Conservation (phyloP, 2,329 filamentous ascomycete genomes). For the Geoglossum cookeanum region DNA sequence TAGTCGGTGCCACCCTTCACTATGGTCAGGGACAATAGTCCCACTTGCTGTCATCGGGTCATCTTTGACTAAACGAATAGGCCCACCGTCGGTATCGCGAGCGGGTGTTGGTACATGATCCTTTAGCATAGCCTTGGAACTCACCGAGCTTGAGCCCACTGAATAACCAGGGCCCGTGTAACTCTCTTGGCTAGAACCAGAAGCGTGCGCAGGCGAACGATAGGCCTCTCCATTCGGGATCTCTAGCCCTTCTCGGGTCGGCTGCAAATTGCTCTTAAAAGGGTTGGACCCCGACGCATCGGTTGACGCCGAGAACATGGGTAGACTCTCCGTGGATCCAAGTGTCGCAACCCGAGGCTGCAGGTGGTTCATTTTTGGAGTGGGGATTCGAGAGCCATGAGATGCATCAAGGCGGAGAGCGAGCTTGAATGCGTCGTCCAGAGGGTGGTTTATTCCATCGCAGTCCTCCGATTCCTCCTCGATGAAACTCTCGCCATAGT, state of each 20-base stretch:
- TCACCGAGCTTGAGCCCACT: background rate
- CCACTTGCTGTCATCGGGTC: conserved; percentile 2
- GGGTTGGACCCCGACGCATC: conserved; percentile 35
- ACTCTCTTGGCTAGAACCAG: conserved; percentile 1
- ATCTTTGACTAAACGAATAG: background rate
- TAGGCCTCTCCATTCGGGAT: conserved; percentile 8
- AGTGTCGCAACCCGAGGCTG: conserved; percentile 27
- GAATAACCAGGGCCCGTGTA: conserved; percentile 6
- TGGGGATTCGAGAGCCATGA: conserved; percentile 7
- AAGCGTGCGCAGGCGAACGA: background rate
- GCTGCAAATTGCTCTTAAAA: conserved; percentile 14
- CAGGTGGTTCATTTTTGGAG: conserved; percentile 15
- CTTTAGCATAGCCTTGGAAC: background rate
- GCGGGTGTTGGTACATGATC: background rate
- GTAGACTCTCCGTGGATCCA: conserved; percentile 41
- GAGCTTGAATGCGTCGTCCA: conserved; percentile 18
- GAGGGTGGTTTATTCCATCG: background rate
- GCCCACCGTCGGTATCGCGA: background rate
- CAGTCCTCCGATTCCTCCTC: background rate
- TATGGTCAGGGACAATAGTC: conserved; percentile 1
- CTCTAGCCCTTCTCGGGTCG: conserved; percentile 8
- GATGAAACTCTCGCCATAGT: background rate
- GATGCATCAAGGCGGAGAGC: conserved; percentile 29
- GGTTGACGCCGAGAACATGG: conserved; percentile 43
- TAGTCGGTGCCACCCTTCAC: background rate